Base-by-base conservation (phyloP, 2,329 filamentous ascomycete genomes). In the Venturia carpophila region DNA sequence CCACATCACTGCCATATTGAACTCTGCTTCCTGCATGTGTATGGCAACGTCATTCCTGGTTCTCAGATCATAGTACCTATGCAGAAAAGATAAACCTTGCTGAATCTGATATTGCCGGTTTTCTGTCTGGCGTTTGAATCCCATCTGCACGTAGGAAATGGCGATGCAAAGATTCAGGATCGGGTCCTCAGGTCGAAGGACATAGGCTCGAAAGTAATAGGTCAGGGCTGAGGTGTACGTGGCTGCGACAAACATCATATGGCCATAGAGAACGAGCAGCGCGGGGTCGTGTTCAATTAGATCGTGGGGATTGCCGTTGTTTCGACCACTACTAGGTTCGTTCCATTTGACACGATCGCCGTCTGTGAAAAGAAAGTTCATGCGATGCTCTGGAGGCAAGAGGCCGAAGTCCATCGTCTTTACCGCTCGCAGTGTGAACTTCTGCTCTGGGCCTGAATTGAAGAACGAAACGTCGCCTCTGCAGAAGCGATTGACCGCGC, bases 381-480 rank as follows among this genome's bases (percentile, higher is more conserved):
- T 70, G 17, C 82, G 79, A 34, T 80, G 77, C 17, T 81, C 77
- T 17, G 83, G 79, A 2, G 80, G 78, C 2, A 88, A 79, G 3
- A 89, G 80, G 5, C 80, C 78, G 68, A 84, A 88, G 75, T 99
- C 94, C 79, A 96, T 90, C 3, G 87, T 86, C 75, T 96, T 95
- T 76, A 99, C 90, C 76, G 96, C 91, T 5, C 94, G 87, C 66
- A 97, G 81, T 71, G 97, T 87, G 72, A 90, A 96, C 74, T 97
- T 97, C 75, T 96, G 92, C 24, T 88, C 87, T 0, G 91, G 87
- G 0, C 90, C 89, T 2, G 88, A 88, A 63, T 88, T 88, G 75
- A 93, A 96, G 80, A 88, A 90, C 39, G 86, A 83, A 45, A 85
- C 80, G 1, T 88, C 85, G 17, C 90, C 87, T 63, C 90, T 86